Percentiles rank a stretch among this genome's conserved stretches.
Conservation (phyloP, 768 basidiomycete species). For the Coprinopsis sp. region DNA sequence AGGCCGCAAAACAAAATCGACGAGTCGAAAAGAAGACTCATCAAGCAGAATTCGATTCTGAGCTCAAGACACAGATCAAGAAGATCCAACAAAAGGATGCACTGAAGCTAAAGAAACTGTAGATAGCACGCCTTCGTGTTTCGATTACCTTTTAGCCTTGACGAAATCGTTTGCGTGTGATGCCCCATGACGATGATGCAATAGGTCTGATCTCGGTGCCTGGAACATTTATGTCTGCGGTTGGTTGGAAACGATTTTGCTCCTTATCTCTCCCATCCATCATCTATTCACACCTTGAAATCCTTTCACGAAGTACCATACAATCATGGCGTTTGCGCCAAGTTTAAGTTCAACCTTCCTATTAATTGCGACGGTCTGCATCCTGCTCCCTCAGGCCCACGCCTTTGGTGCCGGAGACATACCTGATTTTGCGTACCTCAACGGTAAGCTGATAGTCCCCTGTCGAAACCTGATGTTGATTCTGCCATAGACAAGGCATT, state of each 20-base stretch:
- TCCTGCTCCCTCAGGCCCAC: conserved; percentile 40
- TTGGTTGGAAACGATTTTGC: too few relatives aligned
- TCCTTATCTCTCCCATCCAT: conserved; percentile 7
- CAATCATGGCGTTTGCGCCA: conserved; percentile 27
- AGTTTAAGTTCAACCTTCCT: conserved; percentile 28
- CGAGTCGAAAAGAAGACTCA: conserved; percentile 63
- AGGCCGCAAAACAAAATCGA: conserved; percentile 58
- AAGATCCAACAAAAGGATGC: conserved; percentile 40
- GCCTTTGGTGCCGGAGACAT: conserved; percentile 68
- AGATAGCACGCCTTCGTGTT: conserved; percentile 11
- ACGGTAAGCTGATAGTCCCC: conserved; percentile 34
- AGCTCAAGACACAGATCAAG: conserved; percentile 58
- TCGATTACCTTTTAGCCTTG: conserved; percentile 14
- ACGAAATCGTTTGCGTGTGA: too few relatives aligned
- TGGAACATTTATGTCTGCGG: too few relatives aligned
- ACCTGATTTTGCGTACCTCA: conserved; percentile 65
- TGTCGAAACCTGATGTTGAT: conserved; percentile 4
- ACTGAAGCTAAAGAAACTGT: conserved; percentile 43
- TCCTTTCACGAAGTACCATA: too few relatives aligned
- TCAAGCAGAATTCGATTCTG: conserved; percentile 59
- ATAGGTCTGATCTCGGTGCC: too few relatives aligned
- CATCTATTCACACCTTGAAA: conserved; percentile 4
- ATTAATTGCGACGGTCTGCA: conserved; percentile 30
- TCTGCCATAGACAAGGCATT: conserved; percentile 55
- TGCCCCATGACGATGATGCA: neutral